phyloP scores from a whole-genome alignment of 2,329 filamentous ascomycete species.

The Arthrobotrys pseudoclavata region DNA sequence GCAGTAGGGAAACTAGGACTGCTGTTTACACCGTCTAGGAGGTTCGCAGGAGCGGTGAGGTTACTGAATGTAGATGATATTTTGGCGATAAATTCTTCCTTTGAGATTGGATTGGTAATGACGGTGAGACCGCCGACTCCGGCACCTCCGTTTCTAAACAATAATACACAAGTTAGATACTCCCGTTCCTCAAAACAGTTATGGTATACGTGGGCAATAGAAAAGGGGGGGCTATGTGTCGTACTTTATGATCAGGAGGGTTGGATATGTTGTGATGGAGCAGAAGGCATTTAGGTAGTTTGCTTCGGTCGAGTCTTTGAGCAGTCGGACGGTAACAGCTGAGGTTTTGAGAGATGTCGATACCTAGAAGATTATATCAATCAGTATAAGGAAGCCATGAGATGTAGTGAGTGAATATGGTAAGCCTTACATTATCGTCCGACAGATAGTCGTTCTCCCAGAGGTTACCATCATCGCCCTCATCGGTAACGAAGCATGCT shows the following conservation, averaged over 20 bases:
- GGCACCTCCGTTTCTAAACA: conserved; percentile 49
- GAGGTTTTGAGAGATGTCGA: conserved; percentile 21
- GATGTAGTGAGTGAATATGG: not conserved
- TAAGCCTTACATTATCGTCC: conserved; percentile 32
- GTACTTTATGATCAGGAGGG: conserved; percentile 55
- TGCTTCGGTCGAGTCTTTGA: conserved; percentile 50
- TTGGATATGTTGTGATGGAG: conserved; percentile 42
- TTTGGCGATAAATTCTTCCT: conserved; percentile 51
- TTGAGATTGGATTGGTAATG: conserved; percentile 46
- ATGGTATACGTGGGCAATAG: not conserved
- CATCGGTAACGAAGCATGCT: conserved; percentile 55
- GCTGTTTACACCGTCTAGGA: conserved; percentile 55
- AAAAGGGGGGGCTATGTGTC: not conserved
- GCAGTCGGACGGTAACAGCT: conserved; percentile 39
- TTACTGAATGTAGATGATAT: conserved; percentile 31
- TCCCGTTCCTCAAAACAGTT: not conserved
- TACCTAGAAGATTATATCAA: conserved; percentile 14
- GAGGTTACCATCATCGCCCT: conserved; percentile 37
- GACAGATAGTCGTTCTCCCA: conserved; percentile 51
- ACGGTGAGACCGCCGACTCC: conserved; percentile 49
- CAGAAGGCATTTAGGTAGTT: conserved; percentile 52
- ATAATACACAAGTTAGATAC: not conserved
- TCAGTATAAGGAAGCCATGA: no score
- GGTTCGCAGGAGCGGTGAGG: conserved; percentile 25
- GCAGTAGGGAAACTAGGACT: conserved; percentile 39